Evolutionary conservation across 169 alveolate genomes (phyloP), one percentile per base, ranked within the genome.

Genomic region (Ichthyophthirius multifiliis): DNA sequence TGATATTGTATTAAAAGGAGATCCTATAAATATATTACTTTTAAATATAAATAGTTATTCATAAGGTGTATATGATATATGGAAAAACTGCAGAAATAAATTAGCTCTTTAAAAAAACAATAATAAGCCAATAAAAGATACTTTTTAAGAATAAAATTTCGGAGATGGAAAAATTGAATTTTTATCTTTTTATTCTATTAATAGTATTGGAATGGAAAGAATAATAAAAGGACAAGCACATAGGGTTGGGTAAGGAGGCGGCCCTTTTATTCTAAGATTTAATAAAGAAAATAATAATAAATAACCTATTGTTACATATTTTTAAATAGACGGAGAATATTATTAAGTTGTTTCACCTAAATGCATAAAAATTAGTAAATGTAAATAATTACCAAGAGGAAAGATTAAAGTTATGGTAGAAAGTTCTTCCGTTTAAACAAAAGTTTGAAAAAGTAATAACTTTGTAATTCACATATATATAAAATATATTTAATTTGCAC

Each of bases 281-380:
- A 35, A 35, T 30, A 30, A 35, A 3, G 43, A 31, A 12, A 41
- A 65, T n/a, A 16, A 46, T 47, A 67, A 44, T 16, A 37, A 63
- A 23, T 71, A 41, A 10, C 48, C 74, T 2, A n/a, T 77, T 6
- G 44, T 34, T 47, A 79, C 81, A 0, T 79, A 79, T 55, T 79
- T 79, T 55, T 71, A 79, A 48, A 43, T 79, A 35, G 86, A 79
- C 67, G 86, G 86, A 30, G 75, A 79, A 67, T 79, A 45, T 63
- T 79, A 31, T 46, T 10, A 64, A 46, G 43, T 79, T 15, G 30
- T 63, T 2, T 41, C 45, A 15, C 86, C 86, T 1, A 47, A 35
- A 31, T 44, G 44, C 15, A 76, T 79, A 12, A 34, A 44, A 31
- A 79, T 79, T 18, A 10, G 23, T 27, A 35, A 67, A 10, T 47